Base-by-base conservation (phyloP, 2,329 filamentous ascomycete genomes). In the Camptophora hylomeconis region DNA sequence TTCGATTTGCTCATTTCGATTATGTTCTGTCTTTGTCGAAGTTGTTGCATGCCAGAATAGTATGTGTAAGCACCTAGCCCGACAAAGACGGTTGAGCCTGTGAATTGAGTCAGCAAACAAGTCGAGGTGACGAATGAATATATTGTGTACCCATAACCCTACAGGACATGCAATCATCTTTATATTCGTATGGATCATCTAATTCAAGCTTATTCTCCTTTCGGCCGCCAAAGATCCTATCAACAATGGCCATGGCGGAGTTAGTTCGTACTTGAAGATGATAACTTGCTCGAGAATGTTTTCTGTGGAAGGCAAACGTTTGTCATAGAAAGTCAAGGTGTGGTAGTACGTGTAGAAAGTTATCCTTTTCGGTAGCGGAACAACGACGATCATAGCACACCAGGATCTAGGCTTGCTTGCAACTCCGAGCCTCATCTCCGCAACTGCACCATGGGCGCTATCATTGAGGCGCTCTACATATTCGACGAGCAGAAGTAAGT, bases 401-500 rank as follows among this genome's bases (percentile, higher is more conserved):
- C n/a, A n/a, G n/a, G n/a, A n/a, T n/a, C n/a, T n/a, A n/a, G n/a
- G n/a, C n/a, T n/a, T n/a, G n/a, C n/a, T n/a, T n/a, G n/a, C n/a
- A n/a, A n/a, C n/a, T n/a, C n/a, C n/a, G n/a, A n/a, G n/a, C n/a
- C n/a, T n/a, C n/a, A n/a, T n/a, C n/a, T n/a, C n/a, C n/a, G n/a
- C n/a, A n/a, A n/a, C n/a, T n/a, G n/a, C 54, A 75, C 57, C 53
- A 87, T 86, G 80, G 81, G 71, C 61, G 75, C 82, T 61, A 74
- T 80, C 51, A 80, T 98, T 51, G 87, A 95, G 65, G 89, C 87
- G 52, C 67, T 98, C 49, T 87, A 95, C 64, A 84, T 98, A 53
- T 94, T 80, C 57, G 86, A 95, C 70, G 86, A 94, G 64, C 75
- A 86, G 60, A 83, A 86, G 86, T 92, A 62, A 49, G 69, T 44